A percentile compares a stretch with the other conserved stretches of the same genome.
Conservation (phyloP, 2,329 filamentous ascomycete species). For the Pseudogymnoascus sp. region DNA sequence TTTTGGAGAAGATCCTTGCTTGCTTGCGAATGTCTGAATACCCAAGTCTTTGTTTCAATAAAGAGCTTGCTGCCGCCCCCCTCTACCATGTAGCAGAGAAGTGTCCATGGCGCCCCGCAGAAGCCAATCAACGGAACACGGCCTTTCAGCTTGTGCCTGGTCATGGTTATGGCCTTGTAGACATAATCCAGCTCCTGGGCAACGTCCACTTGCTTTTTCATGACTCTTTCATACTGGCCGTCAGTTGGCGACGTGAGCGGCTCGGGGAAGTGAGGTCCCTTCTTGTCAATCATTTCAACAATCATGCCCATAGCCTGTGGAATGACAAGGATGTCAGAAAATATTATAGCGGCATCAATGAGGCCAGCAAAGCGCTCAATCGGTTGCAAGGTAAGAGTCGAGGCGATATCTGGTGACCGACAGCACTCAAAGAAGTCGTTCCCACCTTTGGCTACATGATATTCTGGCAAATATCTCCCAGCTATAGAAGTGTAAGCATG, state of each 20-base stretch:
- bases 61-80: constrained; percentile 95
- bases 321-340: constrained; percentile 96
- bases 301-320: constrained; percentile 97
- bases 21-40: constrained; percentile 78
- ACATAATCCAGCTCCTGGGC: constrained; percentile 82
- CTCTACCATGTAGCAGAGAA: constrained; percentile 98
- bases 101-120: constrained; percentile 92
- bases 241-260: constrained; percentile 74
- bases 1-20: constrained; percentile 77
- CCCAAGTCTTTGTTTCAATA: constrained; percentile 89
- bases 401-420: constrained; percentile 84
- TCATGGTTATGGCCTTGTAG: constrained; percentile 89
- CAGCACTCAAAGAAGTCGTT: constrained; percentile 98
- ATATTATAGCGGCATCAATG: constrained; percentile 95
- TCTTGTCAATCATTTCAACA: constrained; percentile 98
- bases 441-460: constrained; percentile 85
- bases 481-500: constrained; percentile 42
- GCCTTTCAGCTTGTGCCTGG: constrained; percentile 76
- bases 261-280: constrained; percentile 87
- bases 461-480: constrained; percentile 94
- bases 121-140: constrained; percentile 92
- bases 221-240: constrained; percentile 69
- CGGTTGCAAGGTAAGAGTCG: constrained; percentile 86
- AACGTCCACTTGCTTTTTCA: constrained; percentile 74
- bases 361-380: constrained; percentile 85